Conservation (phyloP, 2,329 filamentous ascomycete species). For the Colletotrichum gigasporum region DNA sequence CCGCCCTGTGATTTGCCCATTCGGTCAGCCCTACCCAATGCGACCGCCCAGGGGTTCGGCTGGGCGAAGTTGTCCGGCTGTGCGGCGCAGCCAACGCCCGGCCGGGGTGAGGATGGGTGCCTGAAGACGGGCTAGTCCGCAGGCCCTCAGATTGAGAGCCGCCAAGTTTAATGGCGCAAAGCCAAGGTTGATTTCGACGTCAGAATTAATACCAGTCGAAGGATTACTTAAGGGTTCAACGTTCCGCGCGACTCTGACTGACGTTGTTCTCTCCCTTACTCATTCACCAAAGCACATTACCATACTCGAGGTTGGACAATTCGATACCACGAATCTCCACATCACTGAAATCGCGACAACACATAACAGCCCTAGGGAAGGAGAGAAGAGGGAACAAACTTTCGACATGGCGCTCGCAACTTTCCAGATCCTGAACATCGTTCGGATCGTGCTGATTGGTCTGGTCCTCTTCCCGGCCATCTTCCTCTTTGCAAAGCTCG, state of each 20-base stretch:
- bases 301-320: neutral
- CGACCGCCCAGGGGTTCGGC: no score
- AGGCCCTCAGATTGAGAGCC: neutral
- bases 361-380: no score
- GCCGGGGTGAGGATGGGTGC: neutral
- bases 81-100: constrained; percentile 19
- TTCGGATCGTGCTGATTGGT: constrained; percentile 29
- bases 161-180: no score
- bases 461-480: constrained; percentile 32
- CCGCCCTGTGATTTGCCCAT: no score
- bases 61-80: no score
- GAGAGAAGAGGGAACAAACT: neutral
- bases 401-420: neutral
- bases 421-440: constrained; percentile 17
- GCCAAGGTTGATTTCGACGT: no score
- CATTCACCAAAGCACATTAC: neutral
- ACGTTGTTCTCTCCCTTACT: no score
- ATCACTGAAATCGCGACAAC: neutral
- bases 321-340: no score
- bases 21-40: no score
- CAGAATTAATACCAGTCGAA: no score
- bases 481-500: constrained; percentile 34
- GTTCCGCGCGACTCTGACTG: no score
- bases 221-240: no score
- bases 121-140: neutral